Evolutionary conservation across 257 asterid species (phyloP).

Genomic region (Penstemon eatonii): DNA sequence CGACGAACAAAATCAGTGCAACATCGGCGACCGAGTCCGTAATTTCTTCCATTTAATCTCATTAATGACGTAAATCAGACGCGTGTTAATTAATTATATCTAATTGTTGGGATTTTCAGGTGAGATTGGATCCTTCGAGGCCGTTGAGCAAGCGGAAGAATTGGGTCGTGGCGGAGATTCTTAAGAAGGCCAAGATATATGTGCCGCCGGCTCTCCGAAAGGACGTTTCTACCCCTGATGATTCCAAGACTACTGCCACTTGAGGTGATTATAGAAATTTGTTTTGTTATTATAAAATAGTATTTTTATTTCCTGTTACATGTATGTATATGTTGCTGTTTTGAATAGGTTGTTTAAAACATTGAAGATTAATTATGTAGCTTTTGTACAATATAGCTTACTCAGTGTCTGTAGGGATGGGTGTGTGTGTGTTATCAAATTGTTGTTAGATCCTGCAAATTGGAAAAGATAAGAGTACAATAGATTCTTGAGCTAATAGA

Average conservation of each 20-base stretch:
- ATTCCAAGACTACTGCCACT: constrained; percentile 27
- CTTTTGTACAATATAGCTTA: no score
- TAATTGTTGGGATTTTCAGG: constrained; percentile 41
- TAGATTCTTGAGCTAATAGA: no score
- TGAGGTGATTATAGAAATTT: constrained; percentile 27
- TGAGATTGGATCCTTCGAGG: constrained; percentile 76
- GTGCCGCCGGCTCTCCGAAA: constrained; percentile 40
- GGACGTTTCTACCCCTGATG: constrained; percentile 29
- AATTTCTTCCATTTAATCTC: neutral
- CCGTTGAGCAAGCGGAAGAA: constrained; percentile 80
- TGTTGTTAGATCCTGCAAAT: no score
- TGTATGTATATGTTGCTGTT: neutral
- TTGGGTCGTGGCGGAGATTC: constrained; percentile 80
- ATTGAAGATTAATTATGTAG: no score
- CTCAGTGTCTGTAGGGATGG: no score
- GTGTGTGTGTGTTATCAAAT: no score
- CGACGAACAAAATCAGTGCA: constrained; percentile 66
- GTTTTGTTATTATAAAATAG: neutral
- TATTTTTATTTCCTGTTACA: neutral
- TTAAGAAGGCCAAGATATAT: constrained; percentile 73
- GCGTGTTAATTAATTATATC: neutral
- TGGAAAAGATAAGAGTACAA: no score
- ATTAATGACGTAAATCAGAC: neutral
- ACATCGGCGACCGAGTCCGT: constrained; percentile 77
- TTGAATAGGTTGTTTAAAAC: neutral